Evolutionary conservation across 1,284 basidiomycete species (phyloP).

Genomic region (Kwoniella shivajii): DNA sequence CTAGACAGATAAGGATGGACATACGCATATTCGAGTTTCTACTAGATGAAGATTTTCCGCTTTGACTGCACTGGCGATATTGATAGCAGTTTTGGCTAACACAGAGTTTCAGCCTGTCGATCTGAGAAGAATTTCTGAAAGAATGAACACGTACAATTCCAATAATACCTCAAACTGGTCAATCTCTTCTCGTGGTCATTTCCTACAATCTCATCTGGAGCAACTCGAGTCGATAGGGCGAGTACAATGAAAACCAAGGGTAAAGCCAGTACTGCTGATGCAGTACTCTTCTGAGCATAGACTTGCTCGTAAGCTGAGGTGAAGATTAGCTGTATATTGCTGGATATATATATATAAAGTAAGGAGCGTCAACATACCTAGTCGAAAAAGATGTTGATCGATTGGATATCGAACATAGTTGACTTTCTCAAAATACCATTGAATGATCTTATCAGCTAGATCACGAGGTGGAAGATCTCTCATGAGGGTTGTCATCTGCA

Average conservation of each 20-base stretch:
- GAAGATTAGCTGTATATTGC: not conserved
- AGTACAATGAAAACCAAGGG: conserved; percentile 88
- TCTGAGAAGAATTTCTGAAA: not conserved
- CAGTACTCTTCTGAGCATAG: conserved; percentile 55
- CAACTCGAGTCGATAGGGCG: conserved; percentile 80
- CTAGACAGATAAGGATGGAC: too few relatives aligned
- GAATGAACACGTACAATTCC: conserved; percentile 74
- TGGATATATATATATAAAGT: not conserved
- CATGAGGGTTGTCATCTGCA: conserved; percentile 64
- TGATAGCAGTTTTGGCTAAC: conserved; percentile 73
- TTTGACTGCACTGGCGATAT: conserved; percentile 83
- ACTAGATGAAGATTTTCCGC: conserved; percentile 87
- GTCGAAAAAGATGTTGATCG: conserved; percentile 77
- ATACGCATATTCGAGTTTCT: conserved; percentile 70
- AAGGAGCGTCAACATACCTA: conserved; percentile 17
- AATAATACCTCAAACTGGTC: conserved; percentile 80
- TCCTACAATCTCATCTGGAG: conserved; percentile 76
- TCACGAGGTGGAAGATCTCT: conserved; percentile 75
- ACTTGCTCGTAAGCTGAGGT: conserved; percentile 68
- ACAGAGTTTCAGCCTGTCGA: not conserved
- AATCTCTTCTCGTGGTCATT: conserved; percentile 68
- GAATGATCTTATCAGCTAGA: conserved; percentile 63
- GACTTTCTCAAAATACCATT: conserved; percentile 59
- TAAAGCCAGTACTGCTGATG: conserved; percentile 54
- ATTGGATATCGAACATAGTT: conserved; percentile 92